Percentiles rank a stretch among this genome's conserved stretches.
These are phyloP conservation scores for Podila horticola DNA, from an alignment of 192 early-diverging fungal genomes.

Conservation along the genomic window DNA sequence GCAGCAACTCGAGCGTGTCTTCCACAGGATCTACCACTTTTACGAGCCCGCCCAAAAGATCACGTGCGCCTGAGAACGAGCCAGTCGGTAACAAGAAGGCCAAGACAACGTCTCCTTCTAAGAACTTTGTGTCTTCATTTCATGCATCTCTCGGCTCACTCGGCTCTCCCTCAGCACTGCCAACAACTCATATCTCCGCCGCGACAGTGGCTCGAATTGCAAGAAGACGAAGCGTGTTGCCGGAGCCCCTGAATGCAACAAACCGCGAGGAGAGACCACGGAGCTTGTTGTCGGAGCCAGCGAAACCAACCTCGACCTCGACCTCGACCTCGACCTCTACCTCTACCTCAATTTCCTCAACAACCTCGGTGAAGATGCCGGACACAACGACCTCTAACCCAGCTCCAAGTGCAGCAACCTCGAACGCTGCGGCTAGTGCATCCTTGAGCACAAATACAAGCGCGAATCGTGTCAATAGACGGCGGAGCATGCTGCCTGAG, in stretches of 20 bases:
- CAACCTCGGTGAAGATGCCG: too few relatives aligned
- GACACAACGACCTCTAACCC: slow-evolving; percentile 6
- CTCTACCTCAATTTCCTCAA: too few relatives aligned
- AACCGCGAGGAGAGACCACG: not conserved
- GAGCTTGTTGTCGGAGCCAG: not conserved
- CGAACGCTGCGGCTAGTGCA: not conserved
- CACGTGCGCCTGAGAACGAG: not conserved
- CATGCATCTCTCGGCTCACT: too few relatives aligned
- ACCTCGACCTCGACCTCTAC: not conserved
- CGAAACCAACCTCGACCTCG: not conserved
- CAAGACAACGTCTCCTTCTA: not conserved
- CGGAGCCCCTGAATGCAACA: slow-evolving; percentile 1
- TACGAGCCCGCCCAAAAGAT: not conserved
- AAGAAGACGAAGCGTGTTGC: slow-evolving; percentile 18
- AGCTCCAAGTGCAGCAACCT: not conserved
- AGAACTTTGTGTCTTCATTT: not conserved
- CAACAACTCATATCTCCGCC: slow-evolving; percentile 4
- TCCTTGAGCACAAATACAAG: not conserved
- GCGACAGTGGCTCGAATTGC: slow-evolving; percentile 35
- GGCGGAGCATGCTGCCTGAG: not conserved
- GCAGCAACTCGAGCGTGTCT: not conserved
- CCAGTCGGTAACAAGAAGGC: not conserved
- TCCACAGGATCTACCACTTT: not conserved
- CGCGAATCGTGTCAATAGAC: not conserved
- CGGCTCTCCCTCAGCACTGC: not conserved